phyloP scores from a whole-genome alignment of 805 yeast genomes.

The Metschnikowia cubensis region DNA sequence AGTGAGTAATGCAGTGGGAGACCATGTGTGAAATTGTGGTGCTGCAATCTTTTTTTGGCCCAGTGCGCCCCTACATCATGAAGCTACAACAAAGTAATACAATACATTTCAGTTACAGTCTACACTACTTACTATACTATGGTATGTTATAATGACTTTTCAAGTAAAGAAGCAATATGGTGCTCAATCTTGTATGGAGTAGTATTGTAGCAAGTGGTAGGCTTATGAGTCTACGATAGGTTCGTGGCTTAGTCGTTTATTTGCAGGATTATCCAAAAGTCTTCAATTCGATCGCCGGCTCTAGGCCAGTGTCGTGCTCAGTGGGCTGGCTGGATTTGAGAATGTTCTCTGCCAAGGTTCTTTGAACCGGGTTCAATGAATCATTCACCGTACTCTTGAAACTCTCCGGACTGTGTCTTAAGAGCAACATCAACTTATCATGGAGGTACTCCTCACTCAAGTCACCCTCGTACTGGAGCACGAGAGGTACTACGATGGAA shows the following conservation, averaged over 20 bases:
- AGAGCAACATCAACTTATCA: slow-evolving; percentile 45
- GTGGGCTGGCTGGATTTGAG: slow-evolving; percentile 25
- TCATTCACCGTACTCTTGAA: slow-evolving; percentile 48
- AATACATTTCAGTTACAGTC: no score
- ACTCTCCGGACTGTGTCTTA: slow-evolving; percentile 38
- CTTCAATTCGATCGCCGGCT: slow-evolving; percentile 45
- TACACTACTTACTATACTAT: no score
- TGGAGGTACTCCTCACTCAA: slow-evolving; percentile 38
- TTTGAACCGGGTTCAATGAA: slow-evolving; percentile 38
- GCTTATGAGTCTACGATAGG: no score
- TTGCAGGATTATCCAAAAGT: slow-evolving; percentile 32
- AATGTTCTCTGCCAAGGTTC: slow-evolving; percentile 39
- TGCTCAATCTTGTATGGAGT: no score
- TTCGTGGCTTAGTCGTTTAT: background rate
- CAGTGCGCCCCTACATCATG: no score
- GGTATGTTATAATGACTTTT: no score
- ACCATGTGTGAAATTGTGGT: no score
- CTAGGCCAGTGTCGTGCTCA: slow-evolving; percentile 3
- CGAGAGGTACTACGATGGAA: slow-evolving; percentile 33
- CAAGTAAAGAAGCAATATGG: no score
- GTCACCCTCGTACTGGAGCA: slow-evolving; percentile 28
- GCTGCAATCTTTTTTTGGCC: no score
- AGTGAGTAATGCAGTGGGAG: no score
- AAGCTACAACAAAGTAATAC: no score
- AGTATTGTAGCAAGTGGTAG: no score